Base-by-base conservation (phyloP, 805 yeast species). In the Suhomyces emberorum region DNA sequence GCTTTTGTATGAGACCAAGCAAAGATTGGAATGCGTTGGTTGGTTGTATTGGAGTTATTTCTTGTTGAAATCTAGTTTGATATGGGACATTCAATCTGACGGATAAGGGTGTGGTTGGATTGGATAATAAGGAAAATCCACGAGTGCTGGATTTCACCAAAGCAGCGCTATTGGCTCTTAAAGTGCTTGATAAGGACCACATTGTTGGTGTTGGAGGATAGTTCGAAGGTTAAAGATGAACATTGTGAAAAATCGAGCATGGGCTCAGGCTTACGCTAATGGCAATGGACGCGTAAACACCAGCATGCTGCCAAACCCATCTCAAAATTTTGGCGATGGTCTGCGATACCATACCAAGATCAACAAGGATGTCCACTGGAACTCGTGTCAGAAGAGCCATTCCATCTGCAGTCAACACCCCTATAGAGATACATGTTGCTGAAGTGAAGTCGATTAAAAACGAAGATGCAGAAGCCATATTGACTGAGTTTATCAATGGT, bases 391-490 rank as follows among this genome's bases (percentile, higher is more conserved):
- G 61, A 54, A 67, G 75, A 54, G 59, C 51, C 20, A 51, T 57
- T 11, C 65, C 66, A 18, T 64, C 72, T 5, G 71, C 75, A 1
- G 67, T 75, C 18, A 72, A 73, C 38, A 59, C 69, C 1, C 79
- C 82, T 7, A 70, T 73, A 1, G 56, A 68, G 16, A 54, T 69
- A 3, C 63, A 59, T 15, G 56, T 69, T 34, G 39, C 48, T 33
- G 43, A 54, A 16, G 37, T 53, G 29, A 31, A 58, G 48, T 28
- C 59, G 15, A 45, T 76, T 24, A 40, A 49, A 30, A 62, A 64
- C 38, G 60, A 56, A 14, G 67, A 65, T 16, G 76, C 79, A n/a
- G 79, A 75, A 51, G 48, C 56, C 30, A 43, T 70, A 15, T 54
- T 75, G 37, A 58, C 73, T 15, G 59, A 61, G 20, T 75, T 72